These are phyloP conservation scores for Nitzschia putrida DNA, from an alignment of 108 stramenopile species.

Conservation along the genomic window DNA sequence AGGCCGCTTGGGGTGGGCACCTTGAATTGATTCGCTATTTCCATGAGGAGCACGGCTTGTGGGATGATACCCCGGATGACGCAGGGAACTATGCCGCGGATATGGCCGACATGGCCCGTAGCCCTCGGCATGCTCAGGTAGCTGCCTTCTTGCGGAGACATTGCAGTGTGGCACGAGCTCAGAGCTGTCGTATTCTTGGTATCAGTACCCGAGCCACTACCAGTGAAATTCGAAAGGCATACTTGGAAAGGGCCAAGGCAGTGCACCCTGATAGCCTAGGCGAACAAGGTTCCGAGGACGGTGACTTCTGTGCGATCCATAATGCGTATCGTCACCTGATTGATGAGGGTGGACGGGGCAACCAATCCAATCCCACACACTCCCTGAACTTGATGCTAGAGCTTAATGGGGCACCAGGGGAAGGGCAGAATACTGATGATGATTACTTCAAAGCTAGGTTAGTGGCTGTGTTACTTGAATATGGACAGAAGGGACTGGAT, in stretches of 20 bases:
- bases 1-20: constrained; percentile 86
- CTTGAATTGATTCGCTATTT: constrained; percentile 59
- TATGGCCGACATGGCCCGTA: constrained; percentile 83
- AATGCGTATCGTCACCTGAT: constrained; percentile 51
- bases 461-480: constrained; percentile 76
- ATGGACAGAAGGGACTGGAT: constrained; percentile 75
- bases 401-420: constrained; percentile 6
- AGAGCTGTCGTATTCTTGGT: constrained; percentile 58
- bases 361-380: constrained; percentile 54
- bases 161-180: constrained; percentile 56
- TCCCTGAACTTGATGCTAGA: constrained; percentile 47
- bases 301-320: constrained; percentile 32
- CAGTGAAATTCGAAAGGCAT: constrained; percentile 47
- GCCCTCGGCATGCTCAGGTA: constrained; percentile 47
- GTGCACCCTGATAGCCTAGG: constrained; percentile 68
- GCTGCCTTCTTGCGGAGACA: constrained; percentile 57
- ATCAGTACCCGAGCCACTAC: constrained; percentile 34
- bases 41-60: constrained; percentile 59
- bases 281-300: constrained; percentile 4
- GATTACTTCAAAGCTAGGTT: constrained; percentile 62
- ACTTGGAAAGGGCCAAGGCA: constrained; percentile 46
- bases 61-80: constrained; percentile 62
- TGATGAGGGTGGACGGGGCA: constrained; percentile 46
- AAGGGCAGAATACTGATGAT: constrained; percentile 1
- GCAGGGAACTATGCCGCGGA: constrained; percentile 84